Base-by-base conservation (phyloP, 306 rosid species). In the Dalbergia cultrata region DNA sequence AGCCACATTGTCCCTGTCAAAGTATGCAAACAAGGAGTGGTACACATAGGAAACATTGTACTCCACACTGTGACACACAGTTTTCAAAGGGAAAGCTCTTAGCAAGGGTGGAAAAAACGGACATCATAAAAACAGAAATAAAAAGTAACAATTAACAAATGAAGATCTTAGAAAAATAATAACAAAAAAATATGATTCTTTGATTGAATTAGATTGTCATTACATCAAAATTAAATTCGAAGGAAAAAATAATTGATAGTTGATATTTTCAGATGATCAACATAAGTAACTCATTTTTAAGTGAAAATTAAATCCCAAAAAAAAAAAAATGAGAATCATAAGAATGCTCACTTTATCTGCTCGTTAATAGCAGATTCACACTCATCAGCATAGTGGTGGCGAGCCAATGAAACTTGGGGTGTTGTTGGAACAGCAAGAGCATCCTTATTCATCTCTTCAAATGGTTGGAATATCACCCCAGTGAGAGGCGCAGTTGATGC, bases 21-120 rank as follows among this genome's bases (percentile, higher is more conserved):
- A 88, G 85, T 88, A 88, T 50, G 92, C 92, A 84, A 71, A 88
- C 90, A 88, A 11, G 80, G 90, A 80, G 79, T 88, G 92, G 83
- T 88, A 88, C 84, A 79, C 92, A 86, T 88, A 88, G 56, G 92
- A 88, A 74, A 80, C 88, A 9, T 81, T 86, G 87, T 88, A 88
- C 18, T 86, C 92, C 88, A 88, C 92, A 70, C 92, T 86, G 90
- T 16, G 1, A 76, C 53, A 76, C 53, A 77, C 63, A 80, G 54
- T 49, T 22, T 56, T 26, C 3, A 82, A 45, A 61, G 39, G 11
- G 33, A 69, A 67, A 33, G 5, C 50, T 47, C 61, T 83, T 49
- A 74, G 67, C 59, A 70, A 13, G 65, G n/a, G n/a, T 5, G 63
- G 9, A 6, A 6, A 34, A 67, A 54, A 37, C 13, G 8, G 7